These are phyloP conservation scores for Inonotus obliquus DNA, from an alignment of 1,284 basidiomycete species.

Conservation along the genomic window DNA sequence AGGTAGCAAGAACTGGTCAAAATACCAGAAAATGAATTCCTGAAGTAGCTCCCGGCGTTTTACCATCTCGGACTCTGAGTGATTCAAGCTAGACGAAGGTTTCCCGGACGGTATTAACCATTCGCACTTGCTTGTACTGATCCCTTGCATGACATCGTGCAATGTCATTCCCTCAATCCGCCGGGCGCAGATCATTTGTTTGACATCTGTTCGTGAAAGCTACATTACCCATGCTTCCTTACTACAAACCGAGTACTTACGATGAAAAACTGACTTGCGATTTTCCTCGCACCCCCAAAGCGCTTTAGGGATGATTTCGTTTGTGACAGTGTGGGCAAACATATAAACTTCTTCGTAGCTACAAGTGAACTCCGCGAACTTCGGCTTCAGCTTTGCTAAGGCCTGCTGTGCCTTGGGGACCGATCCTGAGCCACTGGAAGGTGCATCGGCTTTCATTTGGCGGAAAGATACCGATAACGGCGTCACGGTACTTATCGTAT, in stretches of 20 bases:
- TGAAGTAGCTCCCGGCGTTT: conserved; percentile 77
- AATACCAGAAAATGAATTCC: conserved; percentile 91
- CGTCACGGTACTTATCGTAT: not conserved
- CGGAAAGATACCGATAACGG: not conserved
- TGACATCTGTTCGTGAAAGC: conserved; percentile 50
- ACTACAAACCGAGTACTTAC: conserved; percentile 40
- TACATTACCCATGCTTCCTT: not conserved
- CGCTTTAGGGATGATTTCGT: conserved; percentile 65
- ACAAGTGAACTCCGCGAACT: conserved; percentile 75
- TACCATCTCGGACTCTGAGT: conserved; percentile 61
- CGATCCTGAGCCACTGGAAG: not conserved
- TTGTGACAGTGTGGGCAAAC: conserved; percentile 66
- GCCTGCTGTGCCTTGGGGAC: conserved; percentile 43
- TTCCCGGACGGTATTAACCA: conserved; percentile 63
- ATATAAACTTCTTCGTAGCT: conserved; percentile 62
- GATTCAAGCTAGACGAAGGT: conserved; percentile 38
- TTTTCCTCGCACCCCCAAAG: conserved; percentile 82
- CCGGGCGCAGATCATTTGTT: conserved; percentile 66
- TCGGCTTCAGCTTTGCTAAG: conserved; percentile 56
- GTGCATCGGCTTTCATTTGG: not conserved
- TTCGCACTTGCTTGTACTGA: conserved; percentile 73
- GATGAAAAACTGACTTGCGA: conserved; percentile 50
- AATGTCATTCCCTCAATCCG: conserved; percentile 80
- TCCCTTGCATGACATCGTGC: conserved; percentile 77
- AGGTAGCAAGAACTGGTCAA: conserved; percentile 80